Conservation (phyloP, 108 stramenopile genomes). For the Tribonema minus region DNA sequence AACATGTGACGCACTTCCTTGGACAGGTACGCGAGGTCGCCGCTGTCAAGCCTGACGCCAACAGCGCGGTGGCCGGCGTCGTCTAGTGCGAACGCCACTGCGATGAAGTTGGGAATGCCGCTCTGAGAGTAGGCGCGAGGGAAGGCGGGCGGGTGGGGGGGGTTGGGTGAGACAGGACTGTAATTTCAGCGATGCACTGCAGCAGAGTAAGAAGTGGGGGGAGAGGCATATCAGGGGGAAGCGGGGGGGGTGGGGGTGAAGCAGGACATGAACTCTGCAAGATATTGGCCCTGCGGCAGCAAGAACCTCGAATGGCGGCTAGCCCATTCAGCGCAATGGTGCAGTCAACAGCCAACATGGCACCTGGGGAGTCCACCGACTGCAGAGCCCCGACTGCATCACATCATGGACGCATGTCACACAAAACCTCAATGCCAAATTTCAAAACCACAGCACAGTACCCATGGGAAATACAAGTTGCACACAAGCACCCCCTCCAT, state of each 20-base stretch:
- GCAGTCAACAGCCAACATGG: too few species aligned
- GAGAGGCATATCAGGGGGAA: too few species aligned
- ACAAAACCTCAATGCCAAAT: too few species aligned
- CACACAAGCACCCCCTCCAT: too few species aligned
- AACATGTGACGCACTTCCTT: slow-evolving; percentile 34
- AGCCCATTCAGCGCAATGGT: too few species aligned
- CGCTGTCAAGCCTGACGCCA: slow-evolving; percentile 89
- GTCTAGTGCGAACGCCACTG: slow-evolving; percentile 78
- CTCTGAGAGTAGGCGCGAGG: slow-evolving; percentile 31
- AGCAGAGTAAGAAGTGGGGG: not conserved
- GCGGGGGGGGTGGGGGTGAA: too few species aligned
- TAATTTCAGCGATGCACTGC: not conserved
- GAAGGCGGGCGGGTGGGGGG: not conserved
- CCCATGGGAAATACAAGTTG: not conserved
- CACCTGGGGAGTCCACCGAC: not conserved
- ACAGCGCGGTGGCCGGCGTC: slow-evolving; percentile 79
- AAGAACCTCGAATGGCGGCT: not conserved
- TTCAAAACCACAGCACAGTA: too few species aligned
- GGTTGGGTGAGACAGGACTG: not conserved
- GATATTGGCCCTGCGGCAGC: too few species aligned
- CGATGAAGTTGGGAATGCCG: slow-evolving; percentile 85
- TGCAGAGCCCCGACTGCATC: not conserved
- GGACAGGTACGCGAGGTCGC: slow-evolving; percentile 84
- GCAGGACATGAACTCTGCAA: too few species aligned
- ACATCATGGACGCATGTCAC: not conserved